Conservation (phyloP, 768 basidiomycete species). For the Rubroboletus pulcherrimus region DNA sequence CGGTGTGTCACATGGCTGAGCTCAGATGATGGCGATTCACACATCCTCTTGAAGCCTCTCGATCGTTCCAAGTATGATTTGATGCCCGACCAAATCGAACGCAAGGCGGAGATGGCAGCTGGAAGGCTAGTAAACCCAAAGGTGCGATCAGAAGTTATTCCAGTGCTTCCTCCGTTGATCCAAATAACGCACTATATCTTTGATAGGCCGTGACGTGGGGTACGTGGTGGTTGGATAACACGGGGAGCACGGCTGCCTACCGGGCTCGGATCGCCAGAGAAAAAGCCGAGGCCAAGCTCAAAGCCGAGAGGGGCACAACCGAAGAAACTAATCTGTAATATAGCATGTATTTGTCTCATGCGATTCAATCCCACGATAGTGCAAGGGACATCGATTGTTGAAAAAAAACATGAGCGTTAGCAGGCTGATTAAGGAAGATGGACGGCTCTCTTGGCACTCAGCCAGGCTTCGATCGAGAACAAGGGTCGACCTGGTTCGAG, state of each 20-base stretch:
- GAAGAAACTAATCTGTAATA: not conserved
- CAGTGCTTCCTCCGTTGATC: not conserved
- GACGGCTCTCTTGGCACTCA: too few species aligned
- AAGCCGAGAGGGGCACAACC: not conserved
- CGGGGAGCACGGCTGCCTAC: conserved; percentile 13
- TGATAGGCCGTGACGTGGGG: conserved; percentile 6
- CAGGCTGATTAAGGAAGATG: too few species aligned
- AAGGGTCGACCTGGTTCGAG: too few species aligned
- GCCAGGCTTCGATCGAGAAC: too few species aligned
- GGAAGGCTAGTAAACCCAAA: not conserved
- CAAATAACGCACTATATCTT: too few species aligned
- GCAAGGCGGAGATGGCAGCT: not conserved
- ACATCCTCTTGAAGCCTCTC: not conserved
- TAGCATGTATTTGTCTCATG: not conserved
- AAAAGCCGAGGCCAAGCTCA: conserved; percentile 1
- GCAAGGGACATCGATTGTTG: not conserved
- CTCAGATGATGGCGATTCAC: not conserved
- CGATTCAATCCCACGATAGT: not conserved
- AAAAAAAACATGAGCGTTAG: not conserved
- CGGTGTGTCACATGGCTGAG: not conserved
- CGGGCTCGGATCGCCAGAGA: conserved; percentile 11
- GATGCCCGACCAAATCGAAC: conserved; percentile 2
- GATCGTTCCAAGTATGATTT: conserved; percentile 15
- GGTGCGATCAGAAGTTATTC: not conserved
- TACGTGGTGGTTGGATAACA: conserved; percentile 13